Conservation (phyloP, 345 rosid species). For the Capsella bursapastoris region DNA sequence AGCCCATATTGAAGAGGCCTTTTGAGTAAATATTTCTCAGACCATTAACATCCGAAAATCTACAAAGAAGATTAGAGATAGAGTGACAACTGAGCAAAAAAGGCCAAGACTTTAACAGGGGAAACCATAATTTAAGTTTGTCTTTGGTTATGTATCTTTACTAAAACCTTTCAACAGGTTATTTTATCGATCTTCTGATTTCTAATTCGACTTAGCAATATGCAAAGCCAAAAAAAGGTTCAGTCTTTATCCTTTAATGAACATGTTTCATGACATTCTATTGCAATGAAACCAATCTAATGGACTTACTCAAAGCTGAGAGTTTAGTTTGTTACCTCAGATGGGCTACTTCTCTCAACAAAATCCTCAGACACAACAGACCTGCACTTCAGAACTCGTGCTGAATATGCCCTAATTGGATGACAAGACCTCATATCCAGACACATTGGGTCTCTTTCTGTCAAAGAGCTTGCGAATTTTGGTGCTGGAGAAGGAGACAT, state of each 20-base stretch:
- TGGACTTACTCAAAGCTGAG: neutral
- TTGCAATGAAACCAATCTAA: neutral
- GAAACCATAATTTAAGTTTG: neutral
- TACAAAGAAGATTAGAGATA: conserved; percentile 8
- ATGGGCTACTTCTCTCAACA: conserved; percentile 78
- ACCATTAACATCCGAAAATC: neutral
- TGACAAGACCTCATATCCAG: conserved; percentile 36
- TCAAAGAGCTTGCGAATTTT: conserved; percentile 41
- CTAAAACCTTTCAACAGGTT: too few relatives aligned
- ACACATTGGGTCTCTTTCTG: conserved; percentile 37
- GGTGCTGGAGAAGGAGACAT: conserved; percentile 28
- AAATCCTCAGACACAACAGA: conserved; percentile 49
- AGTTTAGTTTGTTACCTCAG: conserved; percentile 56
- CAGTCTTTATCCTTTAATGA: conserved; percentile 3
- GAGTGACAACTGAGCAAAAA: conserved; percentile 8
- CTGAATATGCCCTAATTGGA: conserved; percentile 23
- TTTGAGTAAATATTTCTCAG: too few relatives aligned
- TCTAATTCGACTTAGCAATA: conserved; percentile 25
- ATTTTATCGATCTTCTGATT: neutral
- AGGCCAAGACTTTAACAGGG: conserved; percentile 31
- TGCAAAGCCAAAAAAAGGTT: conserved; percentile 6
- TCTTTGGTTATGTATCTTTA: neutral
- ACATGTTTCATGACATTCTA: neutral
- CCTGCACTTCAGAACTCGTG: conserved; percentile 47
- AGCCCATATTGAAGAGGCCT: neutral